A percentile compares a stretch with the other conserved stretches of the same genome.
Conservation (phyloP, 2,329 filamentous ascomycete genomes). For the Seiridium unicorne region DNA sequence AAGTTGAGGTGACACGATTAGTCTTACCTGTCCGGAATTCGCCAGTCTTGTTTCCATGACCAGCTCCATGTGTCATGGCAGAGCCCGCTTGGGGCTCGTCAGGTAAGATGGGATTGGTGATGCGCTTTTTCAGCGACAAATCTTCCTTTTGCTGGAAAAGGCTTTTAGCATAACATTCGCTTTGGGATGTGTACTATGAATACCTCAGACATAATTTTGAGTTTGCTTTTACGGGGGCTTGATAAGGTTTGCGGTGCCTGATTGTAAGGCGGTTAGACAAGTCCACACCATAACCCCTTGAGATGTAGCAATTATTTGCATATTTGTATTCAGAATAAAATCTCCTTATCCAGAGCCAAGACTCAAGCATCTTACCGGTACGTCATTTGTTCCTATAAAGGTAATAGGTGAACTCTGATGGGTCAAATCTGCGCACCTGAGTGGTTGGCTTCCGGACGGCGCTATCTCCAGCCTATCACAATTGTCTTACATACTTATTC, state of each 20-base stretch:
- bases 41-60: constrained; percentile 2
- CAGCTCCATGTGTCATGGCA: neutral
- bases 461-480: constrained; percentile 1
- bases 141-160: neutral
- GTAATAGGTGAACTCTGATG: constrained; percentile 1
- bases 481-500: too few relatives aligned
- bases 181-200: neutral
- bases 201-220: neutral
- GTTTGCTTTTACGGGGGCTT: neutral
- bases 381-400: neutral
- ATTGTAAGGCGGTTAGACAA: neutral
- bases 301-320: neutral
- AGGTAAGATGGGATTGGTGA: neutral
- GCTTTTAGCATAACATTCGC: neutral
- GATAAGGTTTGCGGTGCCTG: neutral
- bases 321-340: neutral
- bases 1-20: neutral
- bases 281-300: neutral
- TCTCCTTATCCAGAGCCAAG: neutral
- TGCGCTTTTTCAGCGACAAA: constrained; percentile 1
- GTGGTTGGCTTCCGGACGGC: neutral
- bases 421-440: neutral
- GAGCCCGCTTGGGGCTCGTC: neutral
- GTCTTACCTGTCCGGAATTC: neutral
- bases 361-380: neutral